Evolutionary conservation across 352 stramenopile species (phyloP), one percentile per base, ranked within the genome.

Genomic region (Phytopythium vexans): DNA sequence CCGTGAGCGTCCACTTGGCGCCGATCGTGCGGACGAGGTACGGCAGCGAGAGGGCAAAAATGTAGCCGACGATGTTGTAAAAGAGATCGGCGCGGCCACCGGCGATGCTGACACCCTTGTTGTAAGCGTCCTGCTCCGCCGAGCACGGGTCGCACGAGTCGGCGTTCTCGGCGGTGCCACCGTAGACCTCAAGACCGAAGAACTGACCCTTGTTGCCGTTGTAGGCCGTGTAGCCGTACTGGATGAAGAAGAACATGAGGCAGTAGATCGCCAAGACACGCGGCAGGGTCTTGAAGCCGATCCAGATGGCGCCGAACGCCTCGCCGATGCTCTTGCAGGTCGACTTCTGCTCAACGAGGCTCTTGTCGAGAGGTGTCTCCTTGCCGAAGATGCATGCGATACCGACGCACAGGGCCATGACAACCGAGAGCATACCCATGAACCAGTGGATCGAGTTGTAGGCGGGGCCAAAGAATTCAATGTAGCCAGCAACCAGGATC

Each of bases 171-270:
- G 38, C 46, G 31, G 66, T 16, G 14, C 63, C 63, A 34, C 39
- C 50, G 16, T 62, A 62, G 3, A 72, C 64, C 33, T 53, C 49
- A 33, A 66, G 16, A 8, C 64, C 64, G 40, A 68, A 72, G 45
- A 68, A 72, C 38, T 68, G 59, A 10, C 64, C 59, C 52, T 72
- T 72, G 41, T 58, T 55, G 38, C 59, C 49, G 49, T 62, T 65
- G 54, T 72, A 72, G 0, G 64, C 49, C 5, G 70, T 74, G 49
- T 64, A 83, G 7, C 70, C 73, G 39, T 77, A 83, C 45, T 72
- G 57, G 1, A 66, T 44, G 27, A 72, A 62, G 55, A 79, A 72
- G 41, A 81, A 71, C 34, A 59, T 58, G 9, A 65, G 34, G 55
- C 49, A 61, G 52, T 77, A 84, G 11, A 77, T 41, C 4, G 37